Evolutionary conservation across 148 eudicot species (phyloP), one percentile per base, ranked within the genome.

Genomic region (Persicaria tinctoria): DNA sequence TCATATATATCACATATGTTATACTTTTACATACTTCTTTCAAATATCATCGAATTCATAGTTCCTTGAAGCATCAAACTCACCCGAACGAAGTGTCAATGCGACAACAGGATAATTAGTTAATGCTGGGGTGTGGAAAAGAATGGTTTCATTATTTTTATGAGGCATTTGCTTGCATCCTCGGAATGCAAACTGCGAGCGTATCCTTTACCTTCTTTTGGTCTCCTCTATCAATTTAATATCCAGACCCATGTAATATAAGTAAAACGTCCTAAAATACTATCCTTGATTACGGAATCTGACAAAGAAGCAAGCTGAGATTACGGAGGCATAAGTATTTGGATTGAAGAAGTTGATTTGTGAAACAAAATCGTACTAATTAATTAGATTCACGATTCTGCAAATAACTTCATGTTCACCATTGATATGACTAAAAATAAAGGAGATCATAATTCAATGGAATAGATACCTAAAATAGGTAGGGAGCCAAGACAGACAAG

Each of bases 401-500:
- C 47, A 8, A 6, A 17, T 71, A 47, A 18, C 53, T 71, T 48
- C 18, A 64, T 20, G 38, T 59, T 54, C n/a, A 18, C 64, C 41
- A 18, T 38, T 14, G 4, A 6, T 17, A 47, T 46, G 18, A 48
- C 13, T 1, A 63, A 51, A 14, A 51, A 53, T 13, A 5, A 41
- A 51, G 62, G 27, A 49, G 60, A 12, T 46, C 8, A 8, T 5
- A 32, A 51, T 46, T 72, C 10, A 38, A 56, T 6, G 18, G 17
- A 3, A 48, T 0, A 54, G 75, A 77, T 85, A 95, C 99, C 99
- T 95, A 79, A 92, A 95, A 85, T 87, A 95, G 74, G 97, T 95
- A 76, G 99, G 99, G 17, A 95, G 88, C 99, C 99, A 95, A 47
- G 99, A 89, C 53, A 95, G 87, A 79, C 97, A 92, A 51, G 92